Percentiles rank a stretch among this genome's conserved stretches.
These are phyloP conservation scores for Mucor racemosus DNA, from an alignment of 371 early-diverging fungal species.

Conservation along the genomic window DNA sequence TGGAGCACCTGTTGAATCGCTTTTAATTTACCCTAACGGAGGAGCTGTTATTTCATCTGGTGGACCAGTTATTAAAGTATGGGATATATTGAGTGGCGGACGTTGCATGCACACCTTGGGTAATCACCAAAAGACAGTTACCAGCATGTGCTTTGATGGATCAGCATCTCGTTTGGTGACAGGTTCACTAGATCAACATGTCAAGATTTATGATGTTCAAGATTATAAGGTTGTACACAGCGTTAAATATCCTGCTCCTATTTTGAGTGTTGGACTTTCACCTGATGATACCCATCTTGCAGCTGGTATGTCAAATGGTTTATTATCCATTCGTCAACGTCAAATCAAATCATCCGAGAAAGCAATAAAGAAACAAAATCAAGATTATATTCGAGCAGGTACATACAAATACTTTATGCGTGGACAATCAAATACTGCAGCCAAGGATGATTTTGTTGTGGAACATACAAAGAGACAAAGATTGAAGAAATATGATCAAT, in stretches of 20 bases:
- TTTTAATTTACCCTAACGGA: constrained; percentile 86
- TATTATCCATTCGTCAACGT: constrained; percentile 86
- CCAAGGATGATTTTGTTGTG: constrained; percentile 71
- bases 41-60: constrained; percentile 82
- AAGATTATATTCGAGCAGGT: constrained; percentile 56
- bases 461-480: constrained; percentile 65
- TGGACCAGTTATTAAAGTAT: constrained; percentile 83
- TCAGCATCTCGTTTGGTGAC: constrained; percentile 78
- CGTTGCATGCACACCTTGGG: constrained; percentile 72
- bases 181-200: constrained; percentile 93
- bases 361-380: constrained; percentile 53
- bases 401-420: constrained; percentile 77
- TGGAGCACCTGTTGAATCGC: constrained; percentile 87
- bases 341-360: constrained; percentile 63
- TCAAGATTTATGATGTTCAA: constrained; percentile 89
- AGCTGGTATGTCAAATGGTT: constrained; percentile 93
- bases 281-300: constrained; percentile 88
- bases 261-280: constrained; percentile 83
- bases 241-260: constrained; percentile 90
- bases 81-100: constrained; percentile 89
- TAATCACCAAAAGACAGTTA: constrained; percentile 96
- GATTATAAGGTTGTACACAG: constrained; percentile 87
- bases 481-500: constrained; percentile 80
- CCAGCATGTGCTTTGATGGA: constrained; percentile 83
- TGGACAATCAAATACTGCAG: constrained; percentile 51